A percentile compares a stretch with the other conserved stretches of the same genome.
These are phyloP conservation scores for Tetrahymena thermophila DNA, from an alignment of 73 alveolate species.

Conservation along the genomic window DNA sequence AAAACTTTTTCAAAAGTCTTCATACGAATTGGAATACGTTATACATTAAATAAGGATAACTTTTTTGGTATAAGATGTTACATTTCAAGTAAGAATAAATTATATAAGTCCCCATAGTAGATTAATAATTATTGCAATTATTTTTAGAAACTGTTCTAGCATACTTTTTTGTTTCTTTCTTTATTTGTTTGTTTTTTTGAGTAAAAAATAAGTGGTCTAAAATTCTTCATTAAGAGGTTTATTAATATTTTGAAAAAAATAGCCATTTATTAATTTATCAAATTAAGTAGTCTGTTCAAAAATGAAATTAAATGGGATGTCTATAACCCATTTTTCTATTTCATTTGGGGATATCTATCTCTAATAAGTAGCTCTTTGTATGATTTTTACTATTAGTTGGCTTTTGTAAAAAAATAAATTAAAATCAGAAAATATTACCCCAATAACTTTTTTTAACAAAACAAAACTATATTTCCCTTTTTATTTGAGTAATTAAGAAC, in stretches of 20 bases:
- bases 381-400: neutral
- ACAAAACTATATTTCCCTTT: neutral
- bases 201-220: no score
- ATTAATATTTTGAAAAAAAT: no score
- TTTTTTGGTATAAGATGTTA: neutral
- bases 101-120: neutral
- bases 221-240: no score
- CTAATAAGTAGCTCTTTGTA: neutral
- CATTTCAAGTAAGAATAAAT: neutral
- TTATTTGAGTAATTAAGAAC: neutral
- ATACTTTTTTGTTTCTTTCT: no score
- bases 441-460: neutral
- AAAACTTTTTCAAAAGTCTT: neutral
- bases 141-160: no score
- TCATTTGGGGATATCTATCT: neutral
- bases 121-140: no score
- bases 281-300: no score
- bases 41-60: neutral
- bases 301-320: no score
- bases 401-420: no score
- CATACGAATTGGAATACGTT: neutral
- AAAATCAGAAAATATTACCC: neutral
- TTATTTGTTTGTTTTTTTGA: no score
- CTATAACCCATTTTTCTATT: neutral
- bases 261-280: no score